Conservation (phyloP, 352 stramenopile species). For the Phytophthora syringae region DNA sequence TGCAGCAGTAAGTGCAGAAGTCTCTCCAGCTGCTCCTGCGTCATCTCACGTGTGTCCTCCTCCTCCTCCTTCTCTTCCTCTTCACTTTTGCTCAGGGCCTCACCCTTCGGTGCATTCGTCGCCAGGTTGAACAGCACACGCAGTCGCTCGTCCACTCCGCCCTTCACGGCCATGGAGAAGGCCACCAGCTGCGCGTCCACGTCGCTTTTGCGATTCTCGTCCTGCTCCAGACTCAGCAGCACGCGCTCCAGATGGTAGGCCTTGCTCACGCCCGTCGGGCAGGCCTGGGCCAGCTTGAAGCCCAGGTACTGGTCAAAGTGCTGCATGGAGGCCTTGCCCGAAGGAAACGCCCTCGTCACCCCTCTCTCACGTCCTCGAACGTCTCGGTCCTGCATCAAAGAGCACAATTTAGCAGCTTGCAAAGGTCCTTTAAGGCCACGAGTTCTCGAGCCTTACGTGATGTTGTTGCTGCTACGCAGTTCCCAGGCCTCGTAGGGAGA, state of each 20-base stretch:
- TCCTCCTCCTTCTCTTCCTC: constrained; percentile 28
- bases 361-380: constrained; percentile 58
- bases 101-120: constrained; percentile 40
- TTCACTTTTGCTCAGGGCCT: constrained; percentile 27
- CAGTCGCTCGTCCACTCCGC: constrained; percentile 70
- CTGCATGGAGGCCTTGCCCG: constrained; percentile 67
- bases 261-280: constrained; percentile 68
- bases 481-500: constrained; percentile 89
- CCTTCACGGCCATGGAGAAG: constrained; percentile 87
- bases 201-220: constrained; percentile 62
- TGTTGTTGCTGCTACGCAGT: constrained; percentile 78
- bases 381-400: constrained; percentile 44
- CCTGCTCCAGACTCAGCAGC: constrained; percentile 67
- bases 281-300: constrained; percentile 67
- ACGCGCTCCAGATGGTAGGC: constrained; percentile 82
- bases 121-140: constrained; percentile 75
- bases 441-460: constrained; percentile 55
- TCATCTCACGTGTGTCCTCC: constrained; percentile 54
- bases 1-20: constrained; percentile 69
- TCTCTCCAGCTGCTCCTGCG: constrained; percentile 63
- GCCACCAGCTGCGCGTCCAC: constrained; percentile 79
- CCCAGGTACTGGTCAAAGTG: constrained; percentile 85
- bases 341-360: constrained; percentile 64
- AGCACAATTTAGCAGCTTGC: background rate
- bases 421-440: background rate